phyloP scores from a whole-genome alignment of 73 alveolate species.

The Paramecium bursaria region DNA sequence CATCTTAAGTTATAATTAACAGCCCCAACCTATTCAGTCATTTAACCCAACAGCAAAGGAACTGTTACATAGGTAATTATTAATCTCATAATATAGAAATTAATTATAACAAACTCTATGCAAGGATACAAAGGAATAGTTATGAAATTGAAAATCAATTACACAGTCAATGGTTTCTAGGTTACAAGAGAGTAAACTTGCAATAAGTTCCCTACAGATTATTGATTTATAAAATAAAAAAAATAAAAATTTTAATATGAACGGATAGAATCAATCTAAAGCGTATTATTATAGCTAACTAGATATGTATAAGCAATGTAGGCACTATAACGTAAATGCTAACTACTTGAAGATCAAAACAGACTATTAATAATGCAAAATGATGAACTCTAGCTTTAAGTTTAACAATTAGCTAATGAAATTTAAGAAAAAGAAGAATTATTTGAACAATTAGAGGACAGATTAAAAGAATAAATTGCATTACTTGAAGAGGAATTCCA shows the following conservation, averaged over 20 bases:
- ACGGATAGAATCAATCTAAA: not conserved
- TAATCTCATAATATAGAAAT: not conserved
- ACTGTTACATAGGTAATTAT: conserved; percentile 38
- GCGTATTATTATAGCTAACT: not conserved
- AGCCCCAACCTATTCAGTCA: conserved; percentile 35
- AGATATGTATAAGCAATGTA: not conserved
- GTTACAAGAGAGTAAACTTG: conserved; percentile 25
- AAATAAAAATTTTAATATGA: not conserved
- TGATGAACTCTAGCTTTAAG: not conserved
- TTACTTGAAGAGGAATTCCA: conserved; percentile 23
- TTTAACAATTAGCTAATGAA: conserved; percentile 17
- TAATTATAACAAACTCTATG: conserved; percentile 52
- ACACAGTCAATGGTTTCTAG: conserved; percentile 49
- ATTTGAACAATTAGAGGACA: conserved; percentile 21
- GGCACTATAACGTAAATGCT: not conserved
- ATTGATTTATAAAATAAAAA: conserved; percentile 28
- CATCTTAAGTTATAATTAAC: conserved; percentile 53
- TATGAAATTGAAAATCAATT: conserved; percentile 51
- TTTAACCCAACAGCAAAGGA: conserved; percentile 29
- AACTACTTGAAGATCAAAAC: not conserved
- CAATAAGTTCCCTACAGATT: conserved; percentile 25
- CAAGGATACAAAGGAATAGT: conserved; percentile 69
- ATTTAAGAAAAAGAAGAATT: not conserved
- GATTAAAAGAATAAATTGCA: not conserved
- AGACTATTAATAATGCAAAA: too few species aligned